Percentiles rank a stretch among this genome's conserved stretches.
Evolutionary conservation across 495 filamentous ascomycete genomes (phyloP).

Genomic region (Hypoxylon trugodes): DNA sequence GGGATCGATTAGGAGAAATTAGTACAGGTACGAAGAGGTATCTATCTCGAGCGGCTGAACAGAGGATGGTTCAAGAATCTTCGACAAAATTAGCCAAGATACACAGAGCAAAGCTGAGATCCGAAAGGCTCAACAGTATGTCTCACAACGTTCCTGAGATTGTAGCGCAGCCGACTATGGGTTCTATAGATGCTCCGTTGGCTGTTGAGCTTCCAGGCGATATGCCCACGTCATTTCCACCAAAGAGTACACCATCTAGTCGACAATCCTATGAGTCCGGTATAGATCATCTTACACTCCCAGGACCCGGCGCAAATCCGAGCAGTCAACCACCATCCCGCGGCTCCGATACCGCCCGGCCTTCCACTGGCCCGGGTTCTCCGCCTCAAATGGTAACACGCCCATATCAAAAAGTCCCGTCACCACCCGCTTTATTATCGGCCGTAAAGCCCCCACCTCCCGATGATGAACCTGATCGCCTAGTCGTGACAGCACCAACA

Average conservation of each 20-base stretch:
- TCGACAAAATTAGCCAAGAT: slow-evolving; percentile 88
- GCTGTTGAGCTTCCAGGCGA: slow-evolving; percentile 60
- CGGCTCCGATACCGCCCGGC: slow-evolving; percentile 50
- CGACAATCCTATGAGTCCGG: slow-evolving; percentile 60
- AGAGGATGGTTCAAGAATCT: slow-evolving; percentile 75
- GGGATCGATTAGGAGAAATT: slow-evolving; percentile 91
- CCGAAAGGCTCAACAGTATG: slow-evolving; percentile 45
- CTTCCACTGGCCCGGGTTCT: slow-evolving; percentile 37
- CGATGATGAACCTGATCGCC: slow-evolving; percentile 54
- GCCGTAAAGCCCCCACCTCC: slow-evolving; percentile 41
- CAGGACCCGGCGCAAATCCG: slow-evolving; percentile 28
- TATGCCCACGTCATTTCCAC: slow-evolving; percentile 45
- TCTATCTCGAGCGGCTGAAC: slow-evolving; percentile 74
- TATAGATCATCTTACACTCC: slow-evolving; percentile 49
- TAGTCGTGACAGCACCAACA: slow-evolving; percentile 61
- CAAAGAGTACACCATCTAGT: slow-evolving; percentile 45
- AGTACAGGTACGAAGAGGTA: slow-evolving; percentile 89
- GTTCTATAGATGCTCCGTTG: slow-evolving; percentile 49
- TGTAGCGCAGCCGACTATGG: slow-evolving; percentile 42
- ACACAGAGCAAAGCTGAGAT: slow-evolving; percentile 66
- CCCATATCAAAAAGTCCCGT: slow-evolving; percentile 38
- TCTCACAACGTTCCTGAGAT: slow-evolving; percentile 45
- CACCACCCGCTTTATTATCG: slow-evolving; percentile 43
- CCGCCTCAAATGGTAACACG: slow-evolving; percentile 47
- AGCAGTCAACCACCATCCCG: slow-evolving; percentile 51